phyloP scores from a whole-genome alignment of 2,329 filamentous ascomycete species.

The Apiospora saccharicola region DNA sequence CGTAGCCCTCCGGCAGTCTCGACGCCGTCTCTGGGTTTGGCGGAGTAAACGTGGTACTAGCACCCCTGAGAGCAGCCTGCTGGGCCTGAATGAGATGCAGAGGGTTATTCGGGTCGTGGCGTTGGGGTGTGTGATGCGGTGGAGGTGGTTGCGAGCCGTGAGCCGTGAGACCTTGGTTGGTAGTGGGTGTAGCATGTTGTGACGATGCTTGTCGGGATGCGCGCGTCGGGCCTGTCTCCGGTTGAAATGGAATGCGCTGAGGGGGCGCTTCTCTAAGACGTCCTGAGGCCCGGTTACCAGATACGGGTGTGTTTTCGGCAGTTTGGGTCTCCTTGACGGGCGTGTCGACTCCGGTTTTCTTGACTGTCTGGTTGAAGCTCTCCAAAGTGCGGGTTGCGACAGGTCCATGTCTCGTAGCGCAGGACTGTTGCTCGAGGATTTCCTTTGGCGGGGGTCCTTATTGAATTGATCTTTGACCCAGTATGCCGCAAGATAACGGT shows the following conservation, averaged over 20 bases:
- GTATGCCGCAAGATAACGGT: slow-evolving; percentile 87
- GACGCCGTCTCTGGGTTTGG: slow-evolving; percentile 64
- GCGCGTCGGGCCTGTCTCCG: slow-evolving; percentile 73
- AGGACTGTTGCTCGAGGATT: slow-evolving; percentile 78
- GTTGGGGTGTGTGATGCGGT: slow-evolving; percentile 37
- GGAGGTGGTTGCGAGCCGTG: slow-evolving; percentile 36
- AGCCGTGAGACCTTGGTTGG: slow-evolving; percentile 36
- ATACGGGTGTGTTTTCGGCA: slow-evolving; percentile 55
- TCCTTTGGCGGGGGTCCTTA: slow-evolving; percentile 84
- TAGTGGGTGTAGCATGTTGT: slow-evolving; percentile 46
- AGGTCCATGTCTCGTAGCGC: slow-evolving; percentile 83
- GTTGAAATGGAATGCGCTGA: slow-evolving; percentile 84
- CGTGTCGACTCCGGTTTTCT: slow-evolving; percentile 64
- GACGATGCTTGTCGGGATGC: slow-evolving; percentile 65
- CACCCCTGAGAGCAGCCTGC: slow-evolving; percentile 43
- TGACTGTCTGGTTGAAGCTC: slow-evolving; percentile 67
- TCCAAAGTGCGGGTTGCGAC: slow-evolving; percentile 81
- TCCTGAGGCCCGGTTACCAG: slow-evolving; percentile 65
- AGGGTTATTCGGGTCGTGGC: slow-evolving; percentile 40
- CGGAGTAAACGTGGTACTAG: slow-evolving; percentile 57
- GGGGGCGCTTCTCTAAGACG: slow-evolving; percentile 83
- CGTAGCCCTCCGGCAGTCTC: slow-evolving; percentile 71
- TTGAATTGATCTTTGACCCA: slow-evolving; percentile 82
- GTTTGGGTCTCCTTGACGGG: slow-evolving; percentile 68
- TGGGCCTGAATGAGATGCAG: slow-evolving; percentile 43